Evolutionary conservation across 257 asterid species (phyloP), one percentile per base, ranked within the genome.

Genomic region (Lycium ferocissimum): DNA sequence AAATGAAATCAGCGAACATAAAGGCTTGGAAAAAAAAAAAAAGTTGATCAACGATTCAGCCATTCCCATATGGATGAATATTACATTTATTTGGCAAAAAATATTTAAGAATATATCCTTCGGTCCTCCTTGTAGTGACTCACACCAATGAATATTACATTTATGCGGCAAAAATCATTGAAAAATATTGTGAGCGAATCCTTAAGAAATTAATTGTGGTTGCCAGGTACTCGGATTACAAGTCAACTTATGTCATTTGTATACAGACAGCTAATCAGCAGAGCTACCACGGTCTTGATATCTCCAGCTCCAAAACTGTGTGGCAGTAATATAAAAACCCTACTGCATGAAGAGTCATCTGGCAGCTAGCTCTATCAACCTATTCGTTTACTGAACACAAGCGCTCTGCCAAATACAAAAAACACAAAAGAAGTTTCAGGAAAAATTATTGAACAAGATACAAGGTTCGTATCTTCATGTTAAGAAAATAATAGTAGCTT

Each of bases 371-470:
- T 83, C 17, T 54, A 73, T 81, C 84, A 85, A 86, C 57, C 84
- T 83, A 84, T 80, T 89, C 89, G 45, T 91, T 91, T 81, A 58
- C 83, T 40, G 92, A 86, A 63, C 98, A 93, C 84, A 93, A 53
- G 89, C 97, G 92, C 92, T 94, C 98, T 94, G 94, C 65, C 26
- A 66, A 49, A 75, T 73, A 86, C 33, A 84, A 69, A 75, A 56
- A 84, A 73, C 40, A 26, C 33, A 26, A 26, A 26, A 26, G 20
- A 84, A 63, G 49, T 43, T 75, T 61, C 35, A 84, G 82, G 15
- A 78, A 78, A 14, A 53, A 26, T 1, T 53, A 26, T 53, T 33
- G 43, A 78, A 33, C 49, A 78, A 53, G 49, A 6, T 78, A 33
- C 49, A 78, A 26, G 49, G 6, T 78, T 53, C 49, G 14, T 15